These are phyloP conservation scores for Saccharum spontaneum DNA, from an alignment of 176 grass and related monocot genomes.

Conservation along the genomic window DNA sequence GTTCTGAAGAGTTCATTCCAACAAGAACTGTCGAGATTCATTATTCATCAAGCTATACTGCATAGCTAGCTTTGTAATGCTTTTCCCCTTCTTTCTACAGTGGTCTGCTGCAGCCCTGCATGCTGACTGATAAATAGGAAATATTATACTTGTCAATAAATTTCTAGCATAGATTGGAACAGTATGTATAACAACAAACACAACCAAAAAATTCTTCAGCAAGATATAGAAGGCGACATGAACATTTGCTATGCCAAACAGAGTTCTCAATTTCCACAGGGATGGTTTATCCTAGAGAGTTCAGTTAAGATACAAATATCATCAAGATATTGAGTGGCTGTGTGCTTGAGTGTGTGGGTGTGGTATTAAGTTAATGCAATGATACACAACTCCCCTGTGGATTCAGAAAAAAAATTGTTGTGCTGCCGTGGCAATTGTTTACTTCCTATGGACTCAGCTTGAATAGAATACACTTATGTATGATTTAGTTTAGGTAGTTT, in stretches of 20 bases:
- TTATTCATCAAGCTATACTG: slow-evolving; percentile 87
- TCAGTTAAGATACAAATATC: neutral
- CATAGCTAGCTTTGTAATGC: slow-evolving; percentile 75
- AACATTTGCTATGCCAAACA: neutral
- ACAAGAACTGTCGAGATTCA: slow-evolving; percentile 85
- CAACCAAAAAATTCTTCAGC: neutral
- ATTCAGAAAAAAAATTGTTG: neutral
- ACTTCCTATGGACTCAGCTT: neutral
- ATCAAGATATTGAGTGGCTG: neutral
- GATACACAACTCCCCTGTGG: neutral
- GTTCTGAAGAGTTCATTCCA: slow-evolving; percentile 85
- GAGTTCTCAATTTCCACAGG: neutral
- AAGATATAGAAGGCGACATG: neutral
- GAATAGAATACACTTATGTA: neutral
- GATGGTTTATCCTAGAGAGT: neutral
- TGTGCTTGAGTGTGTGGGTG: neutral
- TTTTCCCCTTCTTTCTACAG: slow-evolving; percentile 71
- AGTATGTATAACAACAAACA: neutral
- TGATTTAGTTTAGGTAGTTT: neutral
- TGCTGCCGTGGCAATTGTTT: neutral
- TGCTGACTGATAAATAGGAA: slow-evolving; percentile 53
- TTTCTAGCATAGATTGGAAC: neutral
- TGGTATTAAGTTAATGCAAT: neutral
- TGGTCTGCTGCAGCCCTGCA: slow-evolving; percentile 73
- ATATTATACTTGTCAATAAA: slow-evolving; percentile 13